phyloP scores from a whole-genome alignment of 805 yeast genomes.

The Cyberlindnera bimundalis region DNA sequence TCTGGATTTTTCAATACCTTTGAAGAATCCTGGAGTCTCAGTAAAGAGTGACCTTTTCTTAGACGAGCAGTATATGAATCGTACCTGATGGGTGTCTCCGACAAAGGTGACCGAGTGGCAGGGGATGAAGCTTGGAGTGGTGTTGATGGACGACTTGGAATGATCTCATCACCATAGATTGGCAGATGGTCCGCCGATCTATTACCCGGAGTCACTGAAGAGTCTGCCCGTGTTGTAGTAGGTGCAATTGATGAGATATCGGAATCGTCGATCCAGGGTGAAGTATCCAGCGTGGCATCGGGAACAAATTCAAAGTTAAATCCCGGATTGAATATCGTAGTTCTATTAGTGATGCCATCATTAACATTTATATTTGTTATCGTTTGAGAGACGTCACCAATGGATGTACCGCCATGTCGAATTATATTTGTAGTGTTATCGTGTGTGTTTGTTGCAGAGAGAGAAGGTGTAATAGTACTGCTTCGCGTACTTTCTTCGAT shows the following conservation, averaged over 20 bases:
- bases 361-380: background rate
- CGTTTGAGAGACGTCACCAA: too few relatives aligned
- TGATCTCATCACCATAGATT: constrained; percentile 8
- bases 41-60: constrained; percentile 8
- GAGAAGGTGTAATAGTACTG: constrained; percentile 5
- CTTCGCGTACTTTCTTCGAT: constrained; percentile 9
- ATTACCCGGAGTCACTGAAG: background rate
- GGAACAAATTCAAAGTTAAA: constrained; percentile 10
- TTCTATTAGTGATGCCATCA: background rate
- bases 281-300: background rate
- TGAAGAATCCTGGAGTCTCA: constrained; percentile 1
- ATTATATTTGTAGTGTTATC: background rate
- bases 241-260: background rate
- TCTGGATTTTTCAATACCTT: constrained; percentile 3
- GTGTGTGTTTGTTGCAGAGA: background rate
- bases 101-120: background rate
- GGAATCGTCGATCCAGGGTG: background rate
- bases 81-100: constrained; percentile 2
- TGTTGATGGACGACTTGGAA: background rate
- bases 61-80: constrained; percentile 6
- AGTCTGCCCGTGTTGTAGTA: background rate
- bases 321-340: constrained; percentile 3
- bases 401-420: background rate
- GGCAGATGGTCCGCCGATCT: constrained; percentile 1
- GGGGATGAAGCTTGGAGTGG: background rate